Base-by-base conservation (phyloP, 176 grass and related monocot genomes). In the Typha latifolia region DNA sequence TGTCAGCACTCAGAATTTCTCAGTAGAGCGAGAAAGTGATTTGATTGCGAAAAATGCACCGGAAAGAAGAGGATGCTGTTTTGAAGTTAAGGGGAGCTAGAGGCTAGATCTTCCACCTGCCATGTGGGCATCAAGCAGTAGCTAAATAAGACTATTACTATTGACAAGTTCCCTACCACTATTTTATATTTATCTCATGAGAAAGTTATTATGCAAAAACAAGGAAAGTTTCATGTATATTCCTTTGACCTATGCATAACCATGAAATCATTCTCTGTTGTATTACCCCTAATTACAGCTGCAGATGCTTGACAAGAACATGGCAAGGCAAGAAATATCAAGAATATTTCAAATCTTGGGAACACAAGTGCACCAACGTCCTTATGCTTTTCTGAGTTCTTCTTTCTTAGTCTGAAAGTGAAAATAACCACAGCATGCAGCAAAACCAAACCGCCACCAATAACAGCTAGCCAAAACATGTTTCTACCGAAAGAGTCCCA, bases 401-500 rank as follows among this genome's bases (percentile, higher is more conserved):
- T 86, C 67, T 66, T 86, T 23, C 82, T 67, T 31, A 87, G 6
- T 64, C 62, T 80, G 14, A 97, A 23, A 62, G 69, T 75, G 9
- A 83, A 48, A 68, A 97, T 78, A 69, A 84, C 31, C 21, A 69
- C 50, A 11, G 65, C 49, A 48, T 92, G 94, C 15, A 87, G 68
- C 34, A 92, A 63, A 31, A 89, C 43, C 32, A 97, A 76, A 12
- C 88, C 85, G 50, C 81, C 88, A 3, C 78, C 83, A 12, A 97
- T 78, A 32, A 90, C 81, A 1, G 72, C 88, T 73, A 92, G 62
- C 94, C 94, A 97, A 20, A 97, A 71, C 83, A 97, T 85, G 85
- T 92, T 97, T 49, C 89, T 82, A 50, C 81, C 76, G 15, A 97
- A 97, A 43, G 82, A 84, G 11, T 82, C 86, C 94, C 89, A 97